These are phyloP conservation scores for Ogataea kodamae DNA, from an alignment of 805 yeast species.

Conservation along the genomic window DNA sequence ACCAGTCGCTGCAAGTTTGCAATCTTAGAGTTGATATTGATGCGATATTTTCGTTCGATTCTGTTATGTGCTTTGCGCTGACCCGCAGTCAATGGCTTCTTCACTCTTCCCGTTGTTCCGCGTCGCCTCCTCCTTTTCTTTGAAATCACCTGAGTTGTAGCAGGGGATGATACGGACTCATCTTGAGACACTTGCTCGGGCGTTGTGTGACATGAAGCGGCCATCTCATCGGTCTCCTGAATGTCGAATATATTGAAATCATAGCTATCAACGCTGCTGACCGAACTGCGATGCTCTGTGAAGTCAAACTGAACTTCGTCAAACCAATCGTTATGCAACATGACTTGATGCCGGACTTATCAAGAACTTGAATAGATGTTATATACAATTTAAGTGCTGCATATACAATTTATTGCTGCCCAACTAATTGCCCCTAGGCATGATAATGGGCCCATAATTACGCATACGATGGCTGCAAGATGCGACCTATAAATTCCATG, in stretches of 20 bases:
- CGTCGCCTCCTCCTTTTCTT: slow-evolving; percentile 11
- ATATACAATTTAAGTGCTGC: slow-evolving; percentile 1
- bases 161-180: slow-evolving; percentile 2
- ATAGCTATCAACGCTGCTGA: slow-evolving; percentile 16
- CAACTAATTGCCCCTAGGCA: no score
- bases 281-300: slow-evolving; percentile 9
- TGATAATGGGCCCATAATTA: no score
- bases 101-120: slow-evolving; percentile 13
- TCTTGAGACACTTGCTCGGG: slow-evolving; percentile 12
- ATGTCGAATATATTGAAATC: slow-evolving; percentile 14
- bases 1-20: slow-evolving; percentile 63
- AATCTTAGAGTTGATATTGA: slow-evolving; percentile 68
- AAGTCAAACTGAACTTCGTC: slow-evolving; percentile 19
- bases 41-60: slow-evolving; percentile 68
- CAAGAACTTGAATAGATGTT: background rate
- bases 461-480: no score
- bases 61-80: slow-evolving; percentile 73
- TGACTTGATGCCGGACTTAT: no score
- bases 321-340: slow-evolving; percentile 15
- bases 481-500: no score
- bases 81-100: slow-evolving; percentile 29
- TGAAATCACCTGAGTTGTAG: background rate
- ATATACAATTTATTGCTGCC: no score
- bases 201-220: slow-evolving; percentile 9
- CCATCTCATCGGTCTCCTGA: slow-evolving; percentile 5